These are phyloP conservation scores for Beta vulgaris DNA, from an alignment of 148 eudicot species.

Conservation along the genomic window DNA sequence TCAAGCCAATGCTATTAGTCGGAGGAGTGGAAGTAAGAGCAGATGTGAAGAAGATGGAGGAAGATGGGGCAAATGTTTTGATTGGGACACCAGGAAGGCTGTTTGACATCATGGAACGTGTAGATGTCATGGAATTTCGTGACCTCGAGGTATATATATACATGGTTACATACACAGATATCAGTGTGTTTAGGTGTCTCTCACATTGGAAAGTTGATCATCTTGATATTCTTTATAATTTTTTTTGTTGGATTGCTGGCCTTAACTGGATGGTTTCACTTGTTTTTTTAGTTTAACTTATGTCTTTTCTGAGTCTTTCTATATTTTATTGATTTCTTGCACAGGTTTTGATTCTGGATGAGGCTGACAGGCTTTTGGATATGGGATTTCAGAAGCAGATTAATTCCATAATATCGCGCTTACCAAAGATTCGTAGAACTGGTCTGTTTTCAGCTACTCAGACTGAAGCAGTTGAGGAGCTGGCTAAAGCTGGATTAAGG, in stretches of 20 bases:
- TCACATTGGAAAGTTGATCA: not conserved
- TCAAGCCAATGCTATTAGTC: conserved; percentile 72
- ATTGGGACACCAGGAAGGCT: conserved; percentile 95
- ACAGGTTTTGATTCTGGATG: conserved; percentile 84
- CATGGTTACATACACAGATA: not conserved
- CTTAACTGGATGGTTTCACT: too few relatives aligned
- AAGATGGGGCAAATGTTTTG: conserved; percentile 79
- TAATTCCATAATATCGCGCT: conserved; percentile 70
- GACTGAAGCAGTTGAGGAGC: conserved; percentile 93
- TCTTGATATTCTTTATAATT: not conserved
- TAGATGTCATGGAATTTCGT: conserved; percentile 68
- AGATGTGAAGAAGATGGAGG: conserved; percentile 73
- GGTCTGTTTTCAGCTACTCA: conserved; percentile 98
- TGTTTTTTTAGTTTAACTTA: too few relatives aligned
- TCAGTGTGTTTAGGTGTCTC: not conserved
- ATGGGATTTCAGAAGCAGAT: conserved; percentile 97
- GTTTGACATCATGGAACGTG: conserved; percentile 84
- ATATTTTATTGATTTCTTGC: conserved; percentile 18
- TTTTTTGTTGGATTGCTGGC: too few relatives aligned
- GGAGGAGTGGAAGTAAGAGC: conserved; percentile 78
- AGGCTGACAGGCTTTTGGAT: conserved; percentile 92
- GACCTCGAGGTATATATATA: conserved; percentile 59
- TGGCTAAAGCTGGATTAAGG: conserved; percentile 89
- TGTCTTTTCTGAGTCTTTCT: not conserved
- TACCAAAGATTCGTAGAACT: conserved; percentile 91